A percentile compares a stretch with the other conserved stretches of the same genome.
Conservation (phyloP, 1,284 basidiomycete genomes). For the Ganoderma multipileum region DNA sequence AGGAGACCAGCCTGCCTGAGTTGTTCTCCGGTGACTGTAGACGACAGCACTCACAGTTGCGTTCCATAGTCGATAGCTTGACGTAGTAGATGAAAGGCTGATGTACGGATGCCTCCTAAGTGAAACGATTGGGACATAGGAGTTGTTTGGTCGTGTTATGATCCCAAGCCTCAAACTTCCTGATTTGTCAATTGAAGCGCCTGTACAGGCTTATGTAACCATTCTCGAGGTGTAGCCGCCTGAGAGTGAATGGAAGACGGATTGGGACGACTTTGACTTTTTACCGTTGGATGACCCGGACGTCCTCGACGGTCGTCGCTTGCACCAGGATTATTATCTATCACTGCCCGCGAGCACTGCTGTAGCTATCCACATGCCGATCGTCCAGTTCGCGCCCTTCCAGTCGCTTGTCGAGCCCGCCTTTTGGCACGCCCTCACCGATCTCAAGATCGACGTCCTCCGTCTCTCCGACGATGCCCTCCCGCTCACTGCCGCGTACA, state of each 20-base stretch:
- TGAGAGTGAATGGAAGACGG: no score
- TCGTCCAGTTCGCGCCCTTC: conserved; percentile 90
- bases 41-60: no score
- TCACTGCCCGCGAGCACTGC: background rate
- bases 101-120: no score
- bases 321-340: background rate
- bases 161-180: background rate
- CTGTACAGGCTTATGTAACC: background rate
- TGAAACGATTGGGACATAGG: no score
- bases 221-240: no score
- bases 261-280: no score
- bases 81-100: no score
- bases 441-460: conserved; percentile 91
- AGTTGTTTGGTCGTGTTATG: background rate
- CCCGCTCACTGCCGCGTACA: conserved; percentile 72
- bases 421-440: conserved; percentile 93
- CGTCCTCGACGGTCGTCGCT: background rate
- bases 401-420: conserved; percentile 87
- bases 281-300: background rate
- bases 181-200: background rate
- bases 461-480: conserved; percentile 82
- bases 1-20: no score
- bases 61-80: no score
- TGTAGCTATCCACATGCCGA: conserved; percentile 45
- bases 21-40: no score